A percentile compares a stretch with the other conserved stretches of the same genome.
These are phyloP conservation scores for Echium plantagineum DNA, from an alignment of 257 asterid genomes.

Conservation along the genomic window DNA sequence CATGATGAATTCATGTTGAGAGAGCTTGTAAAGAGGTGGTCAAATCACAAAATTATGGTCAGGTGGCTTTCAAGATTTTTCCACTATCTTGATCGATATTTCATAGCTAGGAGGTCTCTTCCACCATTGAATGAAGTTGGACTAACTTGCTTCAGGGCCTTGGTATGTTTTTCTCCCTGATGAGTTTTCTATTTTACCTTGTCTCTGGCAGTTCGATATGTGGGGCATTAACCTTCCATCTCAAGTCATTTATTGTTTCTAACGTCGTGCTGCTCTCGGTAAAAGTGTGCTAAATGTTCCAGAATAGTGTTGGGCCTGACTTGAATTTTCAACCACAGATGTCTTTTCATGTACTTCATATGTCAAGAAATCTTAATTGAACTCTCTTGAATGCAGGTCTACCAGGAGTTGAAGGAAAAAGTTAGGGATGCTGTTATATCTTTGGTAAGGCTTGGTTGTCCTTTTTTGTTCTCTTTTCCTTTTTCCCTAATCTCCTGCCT, in stretches of 20 bases:
- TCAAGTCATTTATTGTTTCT: background rate
- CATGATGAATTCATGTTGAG: slow-evolving; percentile 94
- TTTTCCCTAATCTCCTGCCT: background rate
- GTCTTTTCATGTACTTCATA: background rate
- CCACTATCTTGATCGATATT: slow-evolving; percentile 87
- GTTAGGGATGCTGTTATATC: slow-evolving; percentile 94
- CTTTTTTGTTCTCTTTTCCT: background rate
- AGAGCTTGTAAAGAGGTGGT: slow-evolving; percentile 93
- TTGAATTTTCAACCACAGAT: background rate
- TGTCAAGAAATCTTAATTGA: background rate
- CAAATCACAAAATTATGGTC: slow-evolving; percentile 91
- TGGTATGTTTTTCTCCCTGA: slow-evolving; percentile 33
- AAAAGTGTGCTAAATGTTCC: background rate
- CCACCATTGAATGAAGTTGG: slow-evolving; percentile 92
- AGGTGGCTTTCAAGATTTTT: slow-evolving; percentile 97
- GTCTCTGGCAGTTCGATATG: background rate
- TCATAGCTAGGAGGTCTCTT: slow-evolving; percentile 93
- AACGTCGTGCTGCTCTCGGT: background rate
- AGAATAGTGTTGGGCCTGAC: too few relatives aligned
- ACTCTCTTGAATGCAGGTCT: slow-evolving; percentile 49
- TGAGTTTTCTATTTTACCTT: background rate
- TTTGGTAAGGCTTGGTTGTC: slow-evolving; percentile 39
- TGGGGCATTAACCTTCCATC: background rate
- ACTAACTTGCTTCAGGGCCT: slow-evolving; percentile 79
- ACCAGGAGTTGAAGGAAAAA: slow-evolving; percentile 62